These are phyloP conservation scores for Kodamaea ohmeri DNA, from an alignment of 1,139 yeast species.

Conservation along the genomic window DNA sequence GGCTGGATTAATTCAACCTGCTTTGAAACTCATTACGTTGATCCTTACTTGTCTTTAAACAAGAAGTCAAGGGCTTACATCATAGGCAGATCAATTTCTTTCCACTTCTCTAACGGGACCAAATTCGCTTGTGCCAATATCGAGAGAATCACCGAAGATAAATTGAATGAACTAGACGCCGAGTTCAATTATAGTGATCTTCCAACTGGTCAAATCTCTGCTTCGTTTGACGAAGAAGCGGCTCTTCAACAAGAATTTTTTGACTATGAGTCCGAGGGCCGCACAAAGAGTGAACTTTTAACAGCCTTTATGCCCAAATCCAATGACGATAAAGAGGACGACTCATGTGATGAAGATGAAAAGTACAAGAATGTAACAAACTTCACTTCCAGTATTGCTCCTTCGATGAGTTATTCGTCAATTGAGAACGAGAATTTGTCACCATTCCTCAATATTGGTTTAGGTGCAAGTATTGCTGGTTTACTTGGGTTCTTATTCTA, in stretches of 20 bases:
- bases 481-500: constrained; percentile 24
- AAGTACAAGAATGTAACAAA: constrained; percentile 11
- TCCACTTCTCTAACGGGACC: constrained; percentile 49
- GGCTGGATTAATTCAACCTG: constrained; percentile 57
- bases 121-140: constrained; percentile 62
- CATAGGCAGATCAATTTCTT: constrained; percentile 51
- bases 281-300: constrained; percentile 3
- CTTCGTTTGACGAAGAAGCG: constrained; percentile 16
- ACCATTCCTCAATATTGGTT: constrained; percentile 13
- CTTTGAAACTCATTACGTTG: constrained; percentile 50
- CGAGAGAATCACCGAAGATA: constrained; percentile 28
- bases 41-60: constrained; percentile 53
- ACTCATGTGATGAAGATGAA: constrained; percentile 8
- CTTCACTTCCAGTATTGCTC: constrained; percentile 9
- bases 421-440: constrained; percentile 20
- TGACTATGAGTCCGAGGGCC: constrained; percentile 12
- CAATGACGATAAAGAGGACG: constrained; percentile 7
- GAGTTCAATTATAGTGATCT: constrained; percentile 20
- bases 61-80: constrained; percentile 45
- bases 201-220: not conserved
- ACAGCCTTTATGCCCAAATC: not conserved
- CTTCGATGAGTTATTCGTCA: constrained; percentile 4
- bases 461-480: constrained; percentile 22
- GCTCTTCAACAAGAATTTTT: constrained; percentile 18
- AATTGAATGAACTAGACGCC: constrained; percentile 25